Evolutionary conservation across 148 eudicot genomes (phyloP).

Genomic region (Bassia scoparia): DNA sequence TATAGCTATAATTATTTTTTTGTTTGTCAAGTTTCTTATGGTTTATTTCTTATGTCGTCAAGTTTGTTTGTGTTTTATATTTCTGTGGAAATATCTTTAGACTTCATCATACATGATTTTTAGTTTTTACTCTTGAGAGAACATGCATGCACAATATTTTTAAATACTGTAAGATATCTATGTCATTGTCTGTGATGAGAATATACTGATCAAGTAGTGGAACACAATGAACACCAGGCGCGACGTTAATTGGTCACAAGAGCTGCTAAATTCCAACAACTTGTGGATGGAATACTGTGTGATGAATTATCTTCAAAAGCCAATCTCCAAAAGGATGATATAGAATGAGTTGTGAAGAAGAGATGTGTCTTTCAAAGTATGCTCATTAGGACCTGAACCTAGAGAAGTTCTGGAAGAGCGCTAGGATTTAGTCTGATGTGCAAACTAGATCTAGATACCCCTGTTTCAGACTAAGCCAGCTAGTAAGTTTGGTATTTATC

Average conservation of each 20-base stretch:
- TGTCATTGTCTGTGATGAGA: constrained; percentile 22
- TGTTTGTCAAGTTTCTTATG: too few species aligned
- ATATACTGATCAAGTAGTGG: constrained; percentile 25
- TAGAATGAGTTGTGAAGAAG: constrained; percentile 30
- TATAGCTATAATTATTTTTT: too few species aligned
- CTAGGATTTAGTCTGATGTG: constrained; percentile 54
- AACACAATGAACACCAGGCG: constrained; percentile 37
- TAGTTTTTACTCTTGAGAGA: too few species aligned
- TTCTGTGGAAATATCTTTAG: too few species aligned
- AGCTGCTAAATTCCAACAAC: constrained; percentile 66
- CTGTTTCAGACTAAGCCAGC: constrained; percentile 84
- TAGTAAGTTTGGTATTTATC: constrained; percentile 42
- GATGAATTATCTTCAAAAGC: constrained; percentile 73
- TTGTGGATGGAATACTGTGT: constrained; percentile 71
- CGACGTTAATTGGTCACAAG: constrained; percentile 68
- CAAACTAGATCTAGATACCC: constrained; percentile 70
- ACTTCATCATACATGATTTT: too few species aligned
- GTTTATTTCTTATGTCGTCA: too few species aligned
- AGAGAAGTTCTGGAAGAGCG: constrained; percentile 73
- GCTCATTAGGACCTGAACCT: constrained; percentile 60
- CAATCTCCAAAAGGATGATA: constrained; percentile 55
- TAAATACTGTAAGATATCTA: too few species aligned
- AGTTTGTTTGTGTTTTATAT: too few species aligned
- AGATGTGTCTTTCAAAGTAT: constrained; percentile 58
- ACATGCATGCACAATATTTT: too few species aligned